These are phyloP conservation scores for Ceratocystis huliohia DNA, from an alignment of 2,329 filamentous ascomycete species.

Conservation along the genomic window DNA sequence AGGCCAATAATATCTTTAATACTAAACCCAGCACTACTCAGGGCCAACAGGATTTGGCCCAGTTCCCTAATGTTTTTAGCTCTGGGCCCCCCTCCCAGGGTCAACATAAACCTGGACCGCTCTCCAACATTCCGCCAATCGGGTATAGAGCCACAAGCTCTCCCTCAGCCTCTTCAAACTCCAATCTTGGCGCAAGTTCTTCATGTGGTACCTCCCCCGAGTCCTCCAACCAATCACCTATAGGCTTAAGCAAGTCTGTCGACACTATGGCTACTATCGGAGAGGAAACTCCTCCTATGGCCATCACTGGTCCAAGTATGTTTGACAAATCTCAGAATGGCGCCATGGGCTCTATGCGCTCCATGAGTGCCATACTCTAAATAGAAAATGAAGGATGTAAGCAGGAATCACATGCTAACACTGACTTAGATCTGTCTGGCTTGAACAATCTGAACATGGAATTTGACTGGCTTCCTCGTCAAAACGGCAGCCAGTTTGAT, in stretches of 20 bases:
- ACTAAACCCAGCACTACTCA: not conserved
- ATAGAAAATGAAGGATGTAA: not conserved
- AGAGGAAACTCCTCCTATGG: constrained; percentile 39
- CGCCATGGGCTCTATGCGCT: not conserved
- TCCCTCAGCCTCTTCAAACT: constrained; percentile 50
- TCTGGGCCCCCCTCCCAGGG: constrained; percentile 1
- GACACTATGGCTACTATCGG: constrained; percentile 53
- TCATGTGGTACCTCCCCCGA: constrained; percentile 70
- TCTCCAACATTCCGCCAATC: not conserved
- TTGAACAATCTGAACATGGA: constrained; percentile 30
- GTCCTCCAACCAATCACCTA: constrained; percentile 58
- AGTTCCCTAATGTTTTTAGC: constrained; percentile 18
- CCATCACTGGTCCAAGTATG: constrained; percentile 21
- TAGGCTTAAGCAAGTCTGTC: constrained; percentile 45
- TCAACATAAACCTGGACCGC: constrained; percentile 7
- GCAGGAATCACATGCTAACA: constrained; percentile 19
- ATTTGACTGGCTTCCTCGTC: constrained; percentile 63
- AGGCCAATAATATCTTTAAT: constrained; percentile 5
- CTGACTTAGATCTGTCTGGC: constrained; percentile 16
- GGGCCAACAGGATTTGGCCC: constrained; percentile 11
- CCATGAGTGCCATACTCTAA: not conserved
- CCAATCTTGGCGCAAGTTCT: constrained; percentile 45
- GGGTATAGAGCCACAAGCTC: constrained; percentile 47
- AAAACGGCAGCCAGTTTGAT: constrained; percentile 78
- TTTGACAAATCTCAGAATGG: constrained; percentile 2